These are phyloP conservation scores for Phytophthora pseudosyringae DNA, from an alignment of 352 stramenopile species.

Conservation along the genomic window DNA sequence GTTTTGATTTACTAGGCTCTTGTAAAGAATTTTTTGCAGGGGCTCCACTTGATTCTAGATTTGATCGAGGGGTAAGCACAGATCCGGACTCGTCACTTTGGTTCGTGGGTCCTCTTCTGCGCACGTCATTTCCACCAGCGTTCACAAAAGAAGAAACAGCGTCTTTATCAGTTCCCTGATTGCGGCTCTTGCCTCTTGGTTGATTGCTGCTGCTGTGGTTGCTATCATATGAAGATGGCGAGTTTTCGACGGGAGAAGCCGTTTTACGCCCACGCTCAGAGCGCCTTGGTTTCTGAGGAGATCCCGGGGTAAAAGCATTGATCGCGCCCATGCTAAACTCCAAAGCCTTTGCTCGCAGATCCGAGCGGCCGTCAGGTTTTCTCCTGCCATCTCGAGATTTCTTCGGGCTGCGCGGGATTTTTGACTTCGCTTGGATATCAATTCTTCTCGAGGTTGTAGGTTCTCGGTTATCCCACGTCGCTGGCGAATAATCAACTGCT, in stretches of 20 bases:
- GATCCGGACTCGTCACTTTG: constrained; percentile 19
- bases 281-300: constrained; percentile 22
- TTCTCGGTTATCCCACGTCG: constrained; percentile 16
- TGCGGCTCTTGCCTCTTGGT: constrained; percentile 32
- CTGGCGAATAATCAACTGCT: constrained; percentile 19
- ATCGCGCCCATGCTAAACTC: constrained; percentile 32
- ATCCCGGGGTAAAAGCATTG: constrained; percentile 21
- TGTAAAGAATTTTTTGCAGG: constrained; percentile 10
- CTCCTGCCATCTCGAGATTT: constrained; percentile 27
- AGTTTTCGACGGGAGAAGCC: constrained; percentile 9
- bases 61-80: constrained; percentile 1
- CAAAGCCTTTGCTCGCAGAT: constrained; percentile 29
- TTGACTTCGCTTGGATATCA: constrained; percentile 39
- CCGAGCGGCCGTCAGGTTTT: constrained; percentile 26
- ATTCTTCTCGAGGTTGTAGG: constrained; percentile 36
- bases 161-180: constrained; percentile 13
- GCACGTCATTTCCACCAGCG: constrained; percentile 19
- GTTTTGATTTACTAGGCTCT: constrained; percentile 21
- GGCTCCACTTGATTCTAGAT: constrained; percentile 25
- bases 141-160: constrained; percentile 2
- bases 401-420: constrained; percentile 30
- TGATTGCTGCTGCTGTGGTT: constrained; percentile 11
- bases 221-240: constrained; percentile 15
- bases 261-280: constrained; percentile 22
- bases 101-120: constrained; percentile 8